phyloP scores from a whole-genome alignment of 2,329 filamentous ascomycete species.

The Clarireedia monteithiana region DNA sequence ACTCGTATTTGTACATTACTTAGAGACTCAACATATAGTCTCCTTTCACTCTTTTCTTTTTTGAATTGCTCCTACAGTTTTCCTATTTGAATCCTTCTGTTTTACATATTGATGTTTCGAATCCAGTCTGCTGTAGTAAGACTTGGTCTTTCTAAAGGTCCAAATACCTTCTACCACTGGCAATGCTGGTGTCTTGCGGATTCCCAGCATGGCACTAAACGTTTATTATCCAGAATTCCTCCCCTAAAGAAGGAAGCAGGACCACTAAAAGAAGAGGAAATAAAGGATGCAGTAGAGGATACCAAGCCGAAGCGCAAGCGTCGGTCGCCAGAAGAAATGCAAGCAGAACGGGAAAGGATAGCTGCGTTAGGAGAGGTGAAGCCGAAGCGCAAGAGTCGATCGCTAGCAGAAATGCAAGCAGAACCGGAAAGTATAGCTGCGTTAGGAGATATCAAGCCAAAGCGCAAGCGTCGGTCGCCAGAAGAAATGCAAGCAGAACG shows the following conservation, averaged over 20 bases:
- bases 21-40: not conserved
- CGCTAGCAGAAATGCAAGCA: no score
- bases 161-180: not conserved
- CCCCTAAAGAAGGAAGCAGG: not conserved
- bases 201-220: not conserved
- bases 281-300: not conserved
- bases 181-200: not conserved
- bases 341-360: not conserved
- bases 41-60: not conserved
- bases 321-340: not conserved
- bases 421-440: no score
- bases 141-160: constrained; percentile 8
- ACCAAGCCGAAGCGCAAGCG: not conserved
- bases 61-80: not conserved
- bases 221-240: not conserved
- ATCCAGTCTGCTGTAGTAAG: constrained; percentile 7
- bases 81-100: not conserved
- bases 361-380: no score
- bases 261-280: not conserved
- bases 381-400: no score
- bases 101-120: constrained; percentile 19
- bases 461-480: not conserved
- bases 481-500: not conserved
- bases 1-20: not conserved
- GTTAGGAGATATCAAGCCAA: not conserved